Evolutionary conservation across 2,329 filamentous ascomycete species (phyloP), one percentile per base, ranked within the genome.

Genomic region (Alternaria arborescens): DNA sequence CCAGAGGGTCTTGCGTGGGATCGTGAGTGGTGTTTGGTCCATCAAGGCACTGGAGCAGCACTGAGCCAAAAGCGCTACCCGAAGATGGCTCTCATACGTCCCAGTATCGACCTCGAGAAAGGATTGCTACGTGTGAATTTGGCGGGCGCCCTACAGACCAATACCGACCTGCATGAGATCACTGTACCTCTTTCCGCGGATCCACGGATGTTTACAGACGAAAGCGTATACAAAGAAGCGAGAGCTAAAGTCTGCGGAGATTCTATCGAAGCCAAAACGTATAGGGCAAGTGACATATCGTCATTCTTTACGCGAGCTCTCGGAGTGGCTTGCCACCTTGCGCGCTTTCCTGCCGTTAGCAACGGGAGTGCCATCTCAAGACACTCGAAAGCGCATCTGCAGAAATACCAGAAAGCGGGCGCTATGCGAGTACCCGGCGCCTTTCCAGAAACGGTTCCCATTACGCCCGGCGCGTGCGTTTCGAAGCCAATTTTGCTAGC

Each of bases 1-100:
- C 83, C 86, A 8, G 93, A 97, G 80, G 95, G 95, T 0, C 83
- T 99, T 3, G 91, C 89, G 8, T 98, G 94, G 93, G 95, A 99
- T 77, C 86, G 95, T 62, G 94, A 98, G 81, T 99, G 95, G 94
- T 98, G 94, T 79, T 82, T 99, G 20, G 84, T 99, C 14, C 94
- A 97, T 75, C 87, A 89, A 72, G 93, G 92, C 43, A 96, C 94
- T 1, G 91, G 92, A 0, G 88, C 89, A 69, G 93, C 91, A 6
- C 82, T 99, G 55, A 97, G 88, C 74, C 94, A 98, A 78, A 99
- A 98, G 80, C 85, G 89, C 65, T 90, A 95, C 73, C 92, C 94
- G 3, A 87, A 84, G 34, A 98, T 99, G 94, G 91, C 92, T 12
- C 85, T 97, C 5, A 84, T 99, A 52, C 86, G 86, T 52, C 94